Evolutionary conservation across 2,329 filamentous ascomycete species (phyloP), one percentile per base, ranked within the genome.

Genomic region (Bretziella fagacearum): DNA sequence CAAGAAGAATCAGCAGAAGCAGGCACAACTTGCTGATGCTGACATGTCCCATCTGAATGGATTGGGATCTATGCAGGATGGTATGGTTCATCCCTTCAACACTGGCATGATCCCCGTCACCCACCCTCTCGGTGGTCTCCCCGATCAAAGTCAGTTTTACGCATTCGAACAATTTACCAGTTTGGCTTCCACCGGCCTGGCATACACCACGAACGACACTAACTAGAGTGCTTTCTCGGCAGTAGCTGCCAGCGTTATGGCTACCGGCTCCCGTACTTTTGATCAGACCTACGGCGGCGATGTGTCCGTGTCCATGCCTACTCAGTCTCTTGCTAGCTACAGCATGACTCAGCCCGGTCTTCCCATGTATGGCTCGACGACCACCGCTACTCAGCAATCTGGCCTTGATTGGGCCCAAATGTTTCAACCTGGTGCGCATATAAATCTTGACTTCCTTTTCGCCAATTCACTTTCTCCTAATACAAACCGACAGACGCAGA

Each of bases 361-460:
- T 68, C 70, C 71, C 52, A 75, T 77, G 67, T 76, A 76, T 61
- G 70, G 66, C 58, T 69, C 66, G 58, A 68, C 66, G 59, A 71
- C 73, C 55, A 72, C 71, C 63, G 65, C 70, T 63, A 70, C 71
- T 62, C 74, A 77, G 64, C 69, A 73, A 65, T 67, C 69, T 60
- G 64, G 71, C 67, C 66, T 81, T 67, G 80, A 84, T 65, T 85
- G 81, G 81, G 73, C 79, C 58, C 73, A 80, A 61, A 81, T 85
- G 76, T 84, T 84, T 68, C 79, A 79, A 67, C 64, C 77, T 67
- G 77, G 77, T 71, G 70, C 74, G 66, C 74, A 79, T 43, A 43
- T 30, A 63, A 68, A 76, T 64, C 67, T 48, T 48, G 46, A 44
- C 26, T 42, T 33, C 37, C 36, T 70, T 63, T 77, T 74, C 64